Base-by-base conservation (phyloP, 208 protist genomes). In the Naegleria fowleri region DNA sequence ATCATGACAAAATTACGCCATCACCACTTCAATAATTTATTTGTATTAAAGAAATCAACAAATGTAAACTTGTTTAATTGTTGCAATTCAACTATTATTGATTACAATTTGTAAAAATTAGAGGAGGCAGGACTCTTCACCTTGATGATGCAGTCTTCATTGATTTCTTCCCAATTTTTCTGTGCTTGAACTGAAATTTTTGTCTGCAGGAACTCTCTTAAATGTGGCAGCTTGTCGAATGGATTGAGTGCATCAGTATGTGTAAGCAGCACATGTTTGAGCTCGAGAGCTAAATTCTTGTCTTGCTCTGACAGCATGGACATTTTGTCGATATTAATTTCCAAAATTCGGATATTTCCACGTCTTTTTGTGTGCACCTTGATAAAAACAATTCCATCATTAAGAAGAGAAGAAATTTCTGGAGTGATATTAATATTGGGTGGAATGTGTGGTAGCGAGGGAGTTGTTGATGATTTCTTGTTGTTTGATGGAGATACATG, bases 321-420 rank as follows among this genome's bases (percentile, higher is more conserved):
- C 55, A 67, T 67, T 67, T 67, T 67, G 55, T 67, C 55, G 55
- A 67, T 67, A 67, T 67, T 67, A 67, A 67, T 67, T 67, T 67
- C 55, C 11, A 67, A 29, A 67, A 67, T 67, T 67, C 22, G 11
- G 13, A 15, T 29, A 29, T 67, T 67, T 67, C 55, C 55, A 29
- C 55, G 11, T 29, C 22, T 67, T 67, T 67, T 67, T 67, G 55
- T 67, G 22, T 67, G 55, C 4, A 67, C 55, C 13, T 67, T 67
- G 55, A 67, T 67, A 13, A 67, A 67, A 67, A 67, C 22, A 67
- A 67, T 67, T 29, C 55, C 55, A 67, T 67, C 55, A 19, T 67
- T 67, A 29, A 67, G 11, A 29, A 67, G 55, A 15, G 55, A 67
- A 29, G 11, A 29, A 29, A 67, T 67, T 67, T 67, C 55, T 67